Conservation (phyloP, 73 alveolate genomes). For the Tetrahymena borealis region DNA sequence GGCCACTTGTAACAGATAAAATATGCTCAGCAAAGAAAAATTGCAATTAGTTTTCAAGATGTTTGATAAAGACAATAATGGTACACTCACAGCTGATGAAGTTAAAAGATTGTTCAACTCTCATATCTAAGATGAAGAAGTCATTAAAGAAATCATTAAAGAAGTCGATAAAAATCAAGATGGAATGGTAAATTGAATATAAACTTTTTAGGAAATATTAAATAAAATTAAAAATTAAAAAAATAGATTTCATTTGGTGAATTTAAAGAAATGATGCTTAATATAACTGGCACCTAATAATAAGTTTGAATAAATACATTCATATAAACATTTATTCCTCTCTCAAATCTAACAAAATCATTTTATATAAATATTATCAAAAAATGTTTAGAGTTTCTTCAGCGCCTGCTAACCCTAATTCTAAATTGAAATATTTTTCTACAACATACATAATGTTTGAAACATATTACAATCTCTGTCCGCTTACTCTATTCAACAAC, state of each 20-base stretch:
- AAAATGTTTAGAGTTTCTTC: too few relatives aligned
- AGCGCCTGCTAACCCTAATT: too few relatives aligned
- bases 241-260: slow-evolving; percentile 13
- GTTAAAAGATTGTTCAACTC: slow-evolving; percentile 4
- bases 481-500: too few relatives aligned
- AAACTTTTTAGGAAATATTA: not conserved
- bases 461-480: too few relatives aligned
- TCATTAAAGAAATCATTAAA: slow-evolving; percentile 17
- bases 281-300: not conserved
- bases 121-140: not conserved
- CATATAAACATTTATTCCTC: not conserved
- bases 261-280: slow-evolving; percentile 11
- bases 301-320: not conserved
- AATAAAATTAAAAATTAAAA: not conserved
- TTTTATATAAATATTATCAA: too few relatives aligned
- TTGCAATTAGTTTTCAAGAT: slow-evolving; percentile 19
- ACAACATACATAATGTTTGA: too few relatives aligned
- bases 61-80: slow-evolving; percentile 44
- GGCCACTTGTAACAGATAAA: slow-evolving; percentile 33
- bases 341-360: too few relatives aligned
- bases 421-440: too few relatives aligned
- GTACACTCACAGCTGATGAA: slow-evolving; percentile 17
- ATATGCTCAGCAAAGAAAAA: slow-evolving; percentile 8
- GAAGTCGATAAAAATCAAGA: slow-evolving; percentile 36
- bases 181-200: slow-evolving; percentile 39